Evolutionary conservation across 139 green algal species (phyloP).

Genomic region (Volvox africanus): DNA sequence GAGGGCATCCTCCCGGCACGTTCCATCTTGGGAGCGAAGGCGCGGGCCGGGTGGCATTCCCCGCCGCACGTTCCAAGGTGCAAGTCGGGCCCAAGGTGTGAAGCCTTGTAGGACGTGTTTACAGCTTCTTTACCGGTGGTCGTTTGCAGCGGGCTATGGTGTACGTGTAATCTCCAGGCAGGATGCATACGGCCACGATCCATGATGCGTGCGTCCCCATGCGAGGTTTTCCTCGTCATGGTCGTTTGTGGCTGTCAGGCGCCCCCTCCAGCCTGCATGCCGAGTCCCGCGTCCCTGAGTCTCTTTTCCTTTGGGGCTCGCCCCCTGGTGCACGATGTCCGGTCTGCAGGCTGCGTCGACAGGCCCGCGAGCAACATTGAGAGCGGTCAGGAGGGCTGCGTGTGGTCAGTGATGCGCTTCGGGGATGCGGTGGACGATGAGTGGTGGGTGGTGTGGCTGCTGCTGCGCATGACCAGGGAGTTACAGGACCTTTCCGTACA

Average conservation of each 20-base stretch:
- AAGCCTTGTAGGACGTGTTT: no score
- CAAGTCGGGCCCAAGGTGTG: background rate
- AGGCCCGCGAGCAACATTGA: background rate
- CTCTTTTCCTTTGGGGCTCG: no score
- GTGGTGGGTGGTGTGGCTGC: conserved; percentile 88
- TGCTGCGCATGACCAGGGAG: conserved; percentile 69
- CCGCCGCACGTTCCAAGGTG: conserved; percentile 51
- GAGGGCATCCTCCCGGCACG: background rate
- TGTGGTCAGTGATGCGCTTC: conserved; percentile 81
- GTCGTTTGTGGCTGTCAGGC: no score
- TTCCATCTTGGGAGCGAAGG: conserved; percentile 52
- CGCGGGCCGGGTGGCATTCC: background rate
- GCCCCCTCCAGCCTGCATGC: no score
- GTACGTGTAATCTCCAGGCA: no score
- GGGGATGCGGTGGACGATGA: conserved; percentile 93
- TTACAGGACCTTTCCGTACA: conserved; percentile 58
- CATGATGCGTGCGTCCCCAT: no score
- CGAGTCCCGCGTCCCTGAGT: no score
- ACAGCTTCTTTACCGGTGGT: no score
- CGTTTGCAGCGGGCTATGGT: no score
- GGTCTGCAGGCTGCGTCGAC: background rate
- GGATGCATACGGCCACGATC: no score
- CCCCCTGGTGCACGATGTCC: no score
- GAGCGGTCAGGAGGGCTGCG: conserved; percentile 38
- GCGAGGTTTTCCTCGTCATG: no score